Percentiles rank a stretch among this genome's conserved stretches.
These are phyloP conservation scores for Tricholoma bakamatsutake DNA, from an alignment of 768 basidiomycete genomes.

Conservation along the genomic window DNA sequence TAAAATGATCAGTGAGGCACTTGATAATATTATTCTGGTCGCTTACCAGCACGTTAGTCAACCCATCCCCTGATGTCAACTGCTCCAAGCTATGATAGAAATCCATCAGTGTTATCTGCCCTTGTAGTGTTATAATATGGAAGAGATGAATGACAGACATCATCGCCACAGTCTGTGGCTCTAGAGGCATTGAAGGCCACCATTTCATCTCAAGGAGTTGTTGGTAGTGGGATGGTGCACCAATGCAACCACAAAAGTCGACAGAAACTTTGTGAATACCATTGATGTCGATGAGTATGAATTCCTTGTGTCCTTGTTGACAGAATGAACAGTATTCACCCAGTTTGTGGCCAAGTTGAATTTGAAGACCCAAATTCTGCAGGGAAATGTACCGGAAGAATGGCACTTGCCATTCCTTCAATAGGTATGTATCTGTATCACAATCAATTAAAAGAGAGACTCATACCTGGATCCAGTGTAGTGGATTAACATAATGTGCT, in stretches of 20 bases:
- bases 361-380: background rate
- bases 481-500: background rate
- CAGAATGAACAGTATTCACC: background rate
- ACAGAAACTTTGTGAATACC: conserved; percentile 2
- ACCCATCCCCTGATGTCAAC: conserved; percentile 3
- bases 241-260: conserved; percentile 5
- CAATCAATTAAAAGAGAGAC: background rate
- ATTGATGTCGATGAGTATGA: conserved; percentile 3
- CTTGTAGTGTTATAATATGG: conserved; percentile 8
- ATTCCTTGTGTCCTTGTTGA: background rate
- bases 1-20: background rate
- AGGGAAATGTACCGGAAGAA: background rate
- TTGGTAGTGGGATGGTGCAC: no score
- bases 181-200: no score
- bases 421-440: background rate
- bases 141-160: conserved; percentile 7
- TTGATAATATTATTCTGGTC: no score
- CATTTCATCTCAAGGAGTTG: no score
- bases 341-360: conserved; percentile 3
- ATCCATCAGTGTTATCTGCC: conserved; percentile 1
- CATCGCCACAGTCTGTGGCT: conserved; percentile 5
- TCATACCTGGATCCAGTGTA: conserved; percentile 1
- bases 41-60: no score
- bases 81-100: conserved; percentile 4
- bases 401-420: background rate